Evolutionary conservation across 148 eudicot genomes (phyloP), one percentile per base, ranked within the genome.

Genomic region (Vaccinium myrtillus): DNA sequence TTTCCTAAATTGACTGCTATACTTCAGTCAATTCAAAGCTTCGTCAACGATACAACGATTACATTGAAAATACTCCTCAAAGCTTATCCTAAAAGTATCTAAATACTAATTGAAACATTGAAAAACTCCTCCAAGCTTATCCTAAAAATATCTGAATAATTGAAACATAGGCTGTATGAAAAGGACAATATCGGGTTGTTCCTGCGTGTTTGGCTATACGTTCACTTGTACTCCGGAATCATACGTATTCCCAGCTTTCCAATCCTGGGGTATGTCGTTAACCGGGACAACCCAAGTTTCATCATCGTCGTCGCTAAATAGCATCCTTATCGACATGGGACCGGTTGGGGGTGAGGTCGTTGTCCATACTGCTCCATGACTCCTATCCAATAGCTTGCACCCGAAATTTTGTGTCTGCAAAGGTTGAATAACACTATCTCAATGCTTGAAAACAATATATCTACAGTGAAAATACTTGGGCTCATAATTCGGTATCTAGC

Each of bases 281-380:
- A 87, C 88, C 11, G 96, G 94, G 81, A 91, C 92, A 30, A 94
- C 83, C 96, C 98, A 93, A 39, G 67, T 79, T 79, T 92, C 93
- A 53, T 89, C 90, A 74, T 89, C 90, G 70, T 91, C 93, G 13
- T 82, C 95, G 12, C 95, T 93, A 32, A 92, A 89, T 78, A 94
- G 85, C 98, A 94, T 93, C 85, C 96, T 93, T 46, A 93, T 78
- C 1, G 90, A 82, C 77, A 93, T 78, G 1, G 94, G 90, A 43
- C 96, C 94, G 18, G 87, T 89, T 18, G 96, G 98, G 6, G 98
- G 93, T 65, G 96, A 80, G 23, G 84, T 81, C 0, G 92, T 89
- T 61, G 95, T 88, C 95, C 95, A 94, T 48, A 93, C 96, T 69
- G 96, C 93, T 88, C 98, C 98, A 81, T 93, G 87, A 39, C 84